Evolutionary conservation across 2,329 filamentous ascomycete genomes (phyloP).

Genomic region (Pezicula neosporulosa): DNA sequence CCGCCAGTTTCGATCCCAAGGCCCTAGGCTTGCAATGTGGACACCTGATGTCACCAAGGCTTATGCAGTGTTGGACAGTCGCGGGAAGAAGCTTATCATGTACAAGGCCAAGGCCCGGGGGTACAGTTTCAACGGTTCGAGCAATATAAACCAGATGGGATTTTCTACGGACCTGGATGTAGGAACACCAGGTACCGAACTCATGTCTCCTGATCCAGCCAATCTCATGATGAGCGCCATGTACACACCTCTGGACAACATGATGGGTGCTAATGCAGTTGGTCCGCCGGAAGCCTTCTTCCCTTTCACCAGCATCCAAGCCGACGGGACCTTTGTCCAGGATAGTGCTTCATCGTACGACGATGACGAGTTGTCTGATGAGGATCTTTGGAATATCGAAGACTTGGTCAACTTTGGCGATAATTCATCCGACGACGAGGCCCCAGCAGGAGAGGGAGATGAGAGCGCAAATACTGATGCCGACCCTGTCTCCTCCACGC

Average conservation of each 20-base stretch:
- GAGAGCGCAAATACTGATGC: conserved; percentile 37
- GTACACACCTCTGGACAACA: conserved; percentile 31
- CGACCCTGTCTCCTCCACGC: conserved; percentile 48
- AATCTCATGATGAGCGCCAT: conserved; percentile 72
- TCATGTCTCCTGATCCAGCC: conserved; percentile 53
- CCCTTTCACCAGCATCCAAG: conserved; percentile 52
- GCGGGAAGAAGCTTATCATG: conserved; percentile 36
- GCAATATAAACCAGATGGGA: conserved; percentile 18
- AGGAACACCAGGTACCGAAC: background rate
- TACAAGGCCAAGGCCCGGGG: conserved; percentile 32
- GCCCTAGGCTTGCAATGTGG: conserved; percentile 30
- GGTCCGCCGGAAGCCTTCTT: conserved; percentile 76
- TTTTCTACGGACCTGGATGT: conserved; percentile 16
- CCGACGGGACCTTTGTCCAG: conserved; percentile 53
- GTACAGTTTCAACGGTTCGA: conserved; percentile 31
- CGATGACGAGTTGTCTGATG: conserved; percentile 58
- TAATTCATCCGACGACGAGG: conserved; percentile 55
- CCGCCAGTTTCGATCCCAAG: conserved; percentile 16
- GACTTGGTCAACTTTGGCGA: conserved; percentile 71
- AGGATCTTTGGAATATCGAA: conserved; percentile 61
- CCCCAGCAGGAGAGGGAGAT: conserved; percentile 46
- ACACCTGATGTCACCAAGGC: conserved; percentile 29
- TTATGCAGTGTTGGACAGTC: conserved; percentile 36
- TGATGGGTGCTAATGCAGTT: conserved; percentile 53
- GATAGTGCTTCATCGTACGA: conserved; percentile 47